Conservation (phyloP, 2,329 filamentous ascomycete species). For the Chrysoporthe puriensis region DNA sequence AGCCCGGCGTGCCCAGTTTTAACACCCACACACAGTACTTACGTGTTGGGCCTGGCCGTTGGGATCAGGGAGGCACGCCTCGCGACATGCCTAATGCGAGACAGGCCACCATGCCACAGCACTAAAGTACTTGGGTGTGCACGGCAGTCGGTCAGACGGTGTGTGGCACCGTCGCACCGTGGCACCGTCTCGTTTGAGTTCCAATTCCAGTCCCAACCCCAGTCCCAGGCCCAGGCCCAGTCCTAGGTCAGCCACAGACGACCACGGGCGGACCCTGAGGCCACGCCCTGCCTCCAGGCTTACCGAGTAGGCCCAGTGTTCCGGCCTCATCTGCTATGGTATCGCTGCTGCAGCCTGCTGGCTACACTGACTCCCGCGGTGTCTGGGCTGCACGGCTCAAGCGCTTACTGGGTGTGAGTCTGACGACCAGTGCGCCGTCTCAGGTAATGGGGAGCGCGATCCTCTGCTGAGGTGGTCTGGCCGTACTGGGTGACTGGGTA, state of each 20-base stretch:
- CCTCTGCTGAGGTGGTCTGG: background rate
- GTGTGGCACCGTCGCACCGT: conserved; percentile 11
- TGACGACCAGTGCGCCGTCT: conserved; percentile 4
- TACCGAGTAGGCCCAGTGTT: background rate
- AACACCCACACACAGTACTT: background rate
- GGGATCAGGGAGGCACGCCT: background rate
- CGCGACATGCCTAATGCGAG: conserved; percentile 2
- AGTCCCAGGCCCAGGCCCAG: conserved; percentile 15
- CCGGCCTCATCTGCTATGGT: background rate
- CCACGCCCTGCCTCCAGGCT: background rate
- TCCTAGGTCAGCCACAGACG: conserved; percentile 15
- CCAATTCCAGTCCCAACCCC: conserved; percentile 8
- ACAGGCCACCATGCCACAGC: background rate
- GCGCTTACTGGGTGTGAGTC: background rate
- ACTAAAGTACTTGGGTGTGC: background rate
- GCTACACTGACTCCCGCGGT: conserved; percentile 2
- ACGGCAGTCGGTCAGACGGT: conserved; percentile 16
- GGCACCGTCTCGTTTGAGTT: conserved; percentile 24
- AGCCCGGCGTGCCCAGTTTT: background rate
- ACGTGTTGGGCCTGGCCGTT: background rate
- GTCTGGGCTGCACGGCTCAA: background rate
- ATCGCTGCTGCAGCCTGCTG: background rate
- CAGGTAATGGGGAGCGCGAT: background rate
- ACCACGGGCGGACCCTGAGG: background rate
- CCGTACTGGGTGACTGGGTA: background rate